Evolutionary conservation across 2,329 filamentous ascomycete species (phyloP).

Genomic region (Epichloe aotearoae): DNA sequence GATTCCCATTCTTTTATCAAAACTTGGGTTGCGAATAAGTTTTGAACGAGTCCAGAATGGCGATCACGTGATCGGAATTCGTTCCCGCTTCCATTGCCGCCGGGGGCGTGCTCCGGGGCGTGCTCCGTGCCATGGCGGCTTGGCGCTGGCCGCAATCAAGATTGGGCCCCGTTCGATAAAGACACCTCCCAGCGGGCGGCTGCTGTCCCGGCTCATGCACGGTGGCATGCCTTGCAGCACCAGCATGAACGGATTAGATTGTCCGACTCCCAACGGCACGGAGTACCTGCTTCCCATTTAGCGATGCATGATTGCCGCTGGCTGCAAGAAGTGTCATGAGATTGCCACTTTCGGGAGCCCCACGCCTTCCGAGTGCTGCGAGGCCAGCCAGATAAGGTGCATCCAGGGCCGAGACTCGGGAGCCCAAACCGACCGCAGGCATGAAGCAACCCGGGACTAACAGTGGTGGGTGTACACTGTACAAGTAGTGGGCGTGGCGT

Average conservation of each 20-base stretch:
- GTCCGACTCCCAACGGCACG: not conserved
- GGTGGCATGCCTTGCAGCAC: not conserved
- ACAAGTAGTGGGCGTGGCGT: too few relatives aligned
- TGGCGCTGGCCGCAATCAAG: too few relatives aligned
- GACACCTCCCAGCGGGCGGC: not conserved
- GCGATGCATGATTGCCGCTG: too few relatives aligned
- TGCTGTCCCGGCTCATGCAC: not conserved
- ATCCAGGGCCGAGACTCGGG: not conserved
- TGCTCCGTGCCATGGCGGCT: too few relatives aligned
- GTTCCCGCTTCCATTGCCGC: not conserved
- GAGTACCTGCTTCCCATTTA: too few relatives aligned
- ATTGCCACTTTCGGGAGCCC: not conserved
- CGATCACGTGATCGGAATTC: constrained; percentile 3
- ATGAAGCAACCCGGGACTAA: too few relatives aligned
- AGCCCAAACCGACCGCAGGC: not conserved
- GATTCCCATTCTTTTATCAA: too few relatives aligned
- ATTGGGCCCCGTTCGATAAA: too few relatives aligned
- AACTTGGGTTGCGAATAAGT: not conserved
- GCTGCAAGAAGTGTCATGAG: not conserved
- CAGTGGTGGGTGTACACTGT: too few relatives aligned
- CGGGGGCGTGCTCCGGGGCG: too few relatives aligned
- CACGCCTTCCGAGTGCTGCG: not conserved
- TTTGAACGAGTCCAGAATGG: not conserved
- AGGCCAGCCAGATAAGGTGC: too few relatives aligned
- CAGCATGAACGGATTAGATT: not conserved